Conservation (phyloP, 257 asterid genomes). For the Pogostemon cablin region DNA sequence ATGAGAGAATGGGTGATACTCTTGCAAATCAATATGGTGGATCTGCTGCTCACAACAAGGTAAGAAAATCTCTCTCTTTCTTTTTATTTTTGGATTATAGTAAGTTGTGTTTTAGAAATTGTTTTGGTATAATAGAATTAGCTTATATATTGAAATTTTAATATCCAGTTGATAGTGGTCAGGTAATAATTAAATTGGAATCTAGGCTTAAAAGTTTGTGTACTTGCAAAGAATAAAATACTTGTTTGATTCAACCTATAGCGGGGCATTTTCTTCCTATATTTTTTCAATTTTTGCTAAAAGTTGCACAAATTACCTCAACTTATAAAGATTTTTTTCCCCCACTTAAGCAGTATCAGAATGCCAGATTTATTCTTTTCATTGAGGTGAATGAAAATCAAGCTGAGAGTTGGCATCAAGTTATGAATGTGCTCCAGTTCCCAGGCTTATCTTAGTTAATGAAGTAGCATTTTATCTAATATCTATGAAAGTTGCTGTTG, state of each 20-base stretch:
- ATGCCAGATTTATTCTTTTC: conserved; percentile 20
- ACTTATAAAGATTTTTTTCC: not conserved
- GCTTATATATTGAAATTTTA: conserved; percentile 10
- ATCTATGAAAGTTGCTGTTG: not conserved
- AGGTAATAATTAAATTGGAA: not conserved
- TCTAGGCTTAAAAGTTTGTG: conserved; percentile 3
- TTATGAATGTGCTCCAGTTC: conserved; percentile 6
- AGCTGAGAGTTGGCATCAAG: not conserved
- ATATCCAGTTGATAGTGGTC: conserved; percentile 25
- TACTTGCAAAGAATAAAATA: conserved; percentile 2
- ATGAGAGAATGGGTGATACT: conserved; percentile 99
- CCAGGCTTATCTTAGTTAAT: conserved; percentile 12
- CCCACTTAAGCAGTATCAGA: not conserved
- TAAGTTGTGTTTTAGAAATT: conserved; percentile 1
- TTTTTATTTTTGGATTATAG: conserved; percentile 12
- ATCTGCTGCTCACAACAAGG: conserved; percentile 99
- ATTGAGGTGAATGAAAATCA: not conserved
- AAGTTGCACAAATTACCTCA: conserved; percentile 2
- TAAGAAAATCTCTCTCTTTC: conserved; percentile 33
- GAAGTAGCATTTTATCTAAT: conserved; percentile 20
- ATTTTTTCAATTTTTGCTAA: not conserved
- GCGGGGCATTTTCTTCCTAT: not conserved
- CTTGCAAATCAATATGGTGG: conserved; percentile 99
- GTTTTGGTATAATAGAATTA: conserved; percentile 24
- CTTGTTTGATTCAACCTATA: conserved; percentile 14